Evolutionary conservation across 2,329 filamentous ascomycete species (phyloP).

Genomic region (Neonectria sp.): DNA sequence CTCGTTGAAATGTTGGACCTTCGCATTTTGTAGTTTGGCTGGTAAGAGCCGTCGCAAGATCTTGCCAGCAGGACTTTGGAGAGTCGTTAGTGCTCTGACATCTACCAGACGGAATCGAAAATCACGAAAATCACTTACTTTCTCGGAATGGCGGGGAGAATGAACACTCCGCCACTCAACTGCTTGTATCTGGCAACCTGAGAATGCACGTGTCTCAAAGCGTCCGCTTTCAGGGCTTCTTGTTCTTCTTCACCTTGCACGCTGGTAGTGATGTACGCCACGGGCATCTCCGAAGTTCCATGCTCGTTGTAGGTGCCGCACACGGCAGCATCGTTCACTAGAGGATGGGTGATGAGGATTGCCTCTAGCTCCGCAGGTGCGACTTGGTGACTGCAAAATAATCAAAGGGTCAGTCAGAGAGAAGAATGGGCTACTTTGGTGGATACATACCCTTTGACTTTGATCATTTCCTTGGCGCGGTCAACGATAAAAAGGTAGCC

Average conservation of each 20-base stretch:
- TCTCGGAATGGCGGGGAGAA: conserved; percentile 14
- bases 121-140: conserved; percentile 2
- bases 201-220: conserved; percentile 3
- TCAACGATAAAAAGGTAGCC: conserved; percentile 21
- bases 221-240: conserved; percentile 6
- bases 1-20: background rate
- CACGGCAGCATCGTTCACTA: conserved; percentile 13
- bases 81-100: background rate
- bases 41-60: conserved; percentile 18
- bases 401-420: background rate
- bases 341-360: conserved; percentile 17
- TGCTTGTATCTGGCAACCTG: conserved; percentile 19
- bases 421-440: accelerated
- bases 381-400: conserved; percentile 11
- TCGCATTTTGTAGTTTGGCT: background rate
- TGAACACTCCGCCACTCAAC: conserved; percentile 13
- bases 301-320: conserved; percentile 22
- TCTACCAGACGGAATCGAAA: too few relatives aligned
- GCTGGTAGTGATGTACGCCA: conserved; percentile 20
- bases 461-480: conserved; percentile 23
- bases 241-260: background rate
- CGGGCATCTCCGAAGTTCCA: conserved; percentile 14
- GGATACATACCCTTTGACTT: conserved; percentile 18
- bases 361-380: conserved; percentile 24
- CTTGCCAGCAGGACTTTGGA: conserved; percentile 17